Evolutionary conservation across 129 eudicot species (phyloP).

Genomic region (Arctium minus): DNA sequence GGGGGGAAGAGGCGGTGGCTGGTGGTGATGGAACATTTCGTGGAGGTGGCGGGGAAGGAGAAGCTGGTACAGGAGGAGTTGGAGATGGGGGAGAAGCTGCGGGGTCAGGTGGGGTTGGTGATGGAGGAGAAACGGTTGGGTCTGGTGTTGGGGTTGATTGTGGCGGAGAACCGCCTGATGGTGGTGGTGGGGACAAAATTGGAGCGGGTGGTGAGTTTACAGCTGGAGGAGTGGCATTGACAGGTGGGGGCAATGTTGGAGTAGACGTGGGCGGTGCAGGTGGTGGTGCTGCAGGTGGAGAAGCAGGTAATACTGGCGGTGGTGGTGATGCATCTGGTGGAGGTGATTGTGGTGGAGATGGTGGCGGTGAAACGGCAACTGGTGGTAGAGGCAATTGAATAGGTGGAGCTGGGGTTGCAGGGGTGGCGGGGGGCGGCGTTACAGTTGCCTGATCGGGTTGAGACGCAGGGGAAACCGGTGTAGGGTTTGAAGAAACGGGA

Average conservation of each 20-base stretch:
- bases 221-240: conserved; percentile 42
- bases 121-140: conserved; percentile 34
- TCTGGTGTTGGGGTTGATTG: conserved; percentile 42
- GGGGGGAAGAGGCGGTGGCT: conserved; percentile 22
- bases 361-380: conserved; percentile 38
- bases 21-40: conserved; percentile 37
- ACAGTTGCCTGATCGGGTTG: conserved; percentile 32
- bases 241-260: conserved; percentile 40
- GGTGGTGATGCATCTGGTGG: conserved; percentile 19
- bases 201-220: conserved; percentile 37
- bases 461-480: conserved; percentile 23
- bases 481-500: conserved; percentile 35
- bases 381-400: conserved; percentile 45
- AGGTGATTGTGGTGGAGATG: conserved; percentile 36
- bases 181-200: conserved; percentile 46
- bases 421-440: conserved; percentile 27
- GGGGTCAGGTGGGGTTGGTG: conserved; percentile 42
- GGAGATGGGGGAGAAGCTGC: conserved; percentile 20
- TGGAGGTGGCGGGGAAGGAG: conserved; percentile 66
- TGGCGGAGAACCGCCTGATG: conserved; percentile 36
- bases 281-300: conserved; percentile 52
- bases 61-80: conserved; percentile 34
- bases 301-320: conserved; percentile 28
- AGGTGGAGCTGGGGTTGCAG: conserved; percentile 37
- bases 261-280: conserved; percentile 35